Evolutionary conservation across 139 green algal species (phyloP).

Genomic region (Nannochloris sp.): DNA sequence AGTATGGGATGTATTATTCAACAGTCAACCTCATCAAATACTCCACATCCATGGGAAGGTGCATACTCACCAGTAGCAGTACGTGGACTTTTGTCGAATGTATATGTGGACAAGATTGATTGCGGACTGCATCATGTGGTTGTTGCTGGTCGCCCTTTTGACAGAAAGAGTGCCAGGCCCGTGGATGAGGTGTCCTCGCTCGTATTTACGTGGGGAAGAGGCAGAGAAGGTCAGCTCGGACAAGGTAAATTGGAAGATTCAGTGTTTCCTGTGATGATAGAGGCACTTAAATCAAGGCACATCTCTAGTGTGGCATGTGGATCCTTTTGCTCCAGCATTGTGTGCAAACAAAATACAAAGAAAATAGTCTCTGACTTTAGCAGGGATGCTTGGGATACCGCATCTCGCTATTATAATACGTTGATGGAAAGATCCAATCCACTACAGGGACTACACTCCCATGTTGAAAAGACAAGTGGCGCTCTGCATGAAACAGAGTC

Average conservation of each 20-base stretch:
- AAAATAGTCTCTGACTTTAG: conserved; percentile 13
- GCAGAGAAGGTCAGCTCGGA: conserved; percentile 65
- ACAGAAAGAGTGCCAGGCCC: conserved; percentile 10
- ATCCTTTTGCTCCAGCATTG: conserved; percentile 49
- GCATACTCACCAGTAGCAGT: conserved; percentile 16
- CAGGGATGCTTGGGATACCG: conserved; percentile 19
- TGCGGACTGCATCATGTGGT: conserved; percentile 57
- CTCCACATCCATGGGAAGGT: conserved; percentile 39
- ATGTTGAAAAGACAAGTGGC: no score
- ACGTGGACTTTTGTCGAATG: conserved; percentile 15
- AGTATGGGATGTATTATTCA: conserved; percentile 40
- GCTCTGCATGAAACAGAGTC: no score
- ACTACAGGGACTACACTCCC: no score
- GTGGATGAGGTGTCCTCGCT: conserved; percentile 10
- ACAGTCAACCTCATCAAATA: neutral
- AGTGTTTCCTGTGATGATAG: conserved; percentile 34
- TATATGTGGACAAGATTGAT: conserved; percentile 41
- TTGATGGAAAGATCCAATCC: neutral
- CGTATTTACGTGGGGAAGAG: conserved; percentile 62
- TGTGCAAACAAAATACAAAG: conserved; percentile 50
- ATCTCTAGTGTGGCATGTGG: conserved; percentile 41
- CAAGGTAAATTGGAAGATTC: conserved; percentile 30
- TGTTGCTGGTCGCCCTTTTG: conserved; percentile 34
- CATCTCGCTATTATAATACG: conserved; percentile 11
- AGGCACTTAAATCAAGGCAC: conserved; percentile 14